Evolutionary conservation across 2,329 filamentous ascomycete species (phyloP).

Genomic region (Neopestalotiopsis sp.): DNA sequence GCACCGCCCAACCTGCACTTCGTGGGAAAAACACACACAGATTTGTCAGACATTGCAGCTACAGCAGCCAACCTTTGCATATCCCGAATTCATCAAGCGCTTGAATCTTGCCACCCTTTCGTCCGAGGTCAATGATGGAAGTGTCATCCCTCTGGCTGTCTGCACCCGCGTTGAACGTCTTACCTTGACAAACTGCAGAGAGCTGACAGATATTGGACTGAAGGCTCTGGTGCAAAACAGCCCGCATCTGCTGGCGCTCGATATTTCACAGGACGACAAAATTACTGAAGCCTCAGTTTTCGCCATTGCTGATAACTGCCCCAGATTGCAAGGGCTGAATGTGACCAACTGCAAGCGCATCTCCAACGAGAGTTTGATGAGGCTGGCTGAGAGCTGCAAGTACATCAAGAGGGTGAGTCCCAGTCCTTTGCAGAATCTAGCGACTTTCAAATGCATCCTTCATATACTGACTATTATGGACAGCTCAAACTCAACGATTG

Average conservation of each 20-base stretch:
- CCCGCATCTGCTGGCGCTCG: conserved; percentile 81
- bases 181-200: conserved; percentile 87
- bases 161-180: conserved; percentile 93
- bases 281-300: conserved; percentile 83
- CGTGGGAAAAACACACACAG: conserved; percentile 78
- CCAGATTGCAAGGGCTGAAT: conserved; percentile 88
- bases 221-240: conserved; percentile 81
- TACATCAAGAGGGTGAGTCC: conserved; percentile 81
- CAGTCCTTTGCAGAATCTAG: background rate
- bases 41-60: conserved; percentile 81
- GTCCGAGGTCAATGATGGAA: conserved; percentile 83
- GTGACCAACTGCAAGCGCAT: conserved; percentile 85
- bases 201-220: conserved; percentile 83
- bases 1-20: conserved; percentile 91
- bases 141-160: conserved; percentile 76
- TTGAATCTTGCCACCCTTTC: conserved; percentile 86
- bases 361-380: conserved; percentile 83
- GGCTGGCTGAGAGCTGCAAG: conserved; percentile 80
- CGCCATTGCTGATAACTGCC: conserved; percentile 80
- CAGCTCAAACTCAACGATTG: conserved; percentile 96
- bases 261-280: conserved; percentile 80
- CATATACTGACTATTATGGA: conserved; percentile 26
- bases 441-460: background rate
- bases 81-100: conserved; percentile 88
- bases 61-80: conserved; percentile 81